A percentile compares a stretch with the other conserved stretches of the same genome.
Conservation (phyloP, 2,329 filamentous ascomycete species). For the Aspergillus hortae region DNA sequence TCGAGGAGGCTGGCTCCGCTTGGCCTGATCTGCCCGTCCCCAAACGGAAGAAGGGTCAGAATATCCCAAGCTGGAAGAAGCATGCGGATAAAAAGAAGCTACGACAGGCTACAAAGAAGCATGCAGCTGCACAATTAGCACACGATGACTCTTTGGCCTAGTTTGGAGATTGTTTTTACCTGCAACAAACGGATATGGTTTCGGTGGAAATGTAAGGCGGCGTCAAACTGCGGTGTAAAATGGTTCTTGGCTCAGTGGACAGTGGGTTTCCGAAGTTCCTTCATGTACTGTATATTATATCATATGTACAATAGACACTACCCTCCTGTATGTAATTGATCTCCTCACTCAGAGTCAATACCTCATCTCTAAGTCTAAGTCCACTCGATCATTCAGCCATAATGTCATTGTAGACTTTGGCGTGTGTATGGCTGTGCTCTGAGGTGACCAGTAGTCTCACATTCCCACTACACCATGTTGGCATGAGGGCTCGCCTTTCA, state of each 20-base stretch:
- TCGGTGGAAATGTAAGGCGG: slow-evolving; percentile 1
- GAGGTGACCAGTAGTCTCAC: too few relatives aligned
- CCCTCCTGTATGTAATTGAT: slow-evolving; percentile 9
- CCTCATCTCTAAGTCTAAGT: background rate
- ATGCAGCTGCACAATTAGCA: slow-evolving; percentile 12
- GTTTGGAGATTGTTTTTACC: slow-evolving; percentile 1
- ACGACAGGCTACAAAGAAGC: slow-evolving; percentile 40
- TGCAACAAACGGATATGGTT: background rate
- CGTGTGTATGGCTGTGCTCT: too few relatives aligned
- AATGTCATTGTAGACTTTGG: too few relatives aligned
- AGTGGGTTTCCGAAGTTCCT: background rate
- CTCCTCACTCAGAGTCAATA: slow-evolving; percentile 22
- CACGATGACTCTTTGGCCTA: background rate
- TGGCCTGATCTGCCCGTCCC: slow-evolving; percentile 16
- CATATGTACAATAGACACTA: slow-evolving; percentile 15
- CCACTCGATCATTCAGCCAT: too few relatives aligned
- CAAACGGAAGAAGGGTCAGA: slow-evolving; percentile 31
- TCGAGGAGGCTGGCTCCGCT: background rate
- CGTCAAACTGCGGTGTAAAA: slow-evolving; percentile 4
- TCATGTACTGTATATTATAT: slow-evolving; percentile 7
- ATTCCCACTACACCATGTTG: too few relatives aligned
- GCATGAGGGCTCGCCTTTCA: too few relatives aligned
- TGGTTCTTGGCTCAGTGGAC: background rate
- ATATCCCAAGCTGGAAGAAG: slow-evolving; percentile 42
- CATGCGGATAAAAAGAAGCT: slow-evolving; percentile 42